These are phyloP conservation scores for Fusarium nanum DNA, from an alignment of 2,329 filamentous ascomycete species.

Conservation along the genomic window DNA sequence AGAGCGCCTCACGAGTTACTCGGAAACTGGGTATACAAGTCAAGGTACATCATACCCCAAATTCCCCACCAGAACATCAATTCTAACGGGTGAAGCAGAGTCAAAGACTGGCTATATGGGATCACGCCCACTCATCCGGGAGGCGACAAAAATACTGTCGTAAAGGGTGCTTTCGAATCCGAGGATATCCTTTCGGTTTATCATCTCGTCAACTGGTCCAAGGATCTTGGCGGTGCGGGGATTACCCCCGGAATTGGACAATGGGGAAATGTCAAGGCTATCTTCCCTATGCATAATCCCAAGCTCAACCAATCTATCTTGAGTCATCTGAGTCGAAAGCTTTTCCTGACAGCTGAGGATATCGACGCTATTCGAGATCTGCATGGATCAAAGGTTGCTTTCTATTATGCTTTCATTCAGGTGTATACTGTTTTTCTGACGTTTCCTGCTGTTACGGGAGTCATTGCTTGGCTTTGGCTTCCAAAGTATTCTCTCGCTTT, in stretches of 20 bases:
- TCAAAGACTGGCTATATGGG: conserved; percentile 81
- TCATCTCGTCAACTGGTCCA: conserved; percentile 71
- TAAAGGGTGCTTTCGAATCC: conserved; percentile 65
- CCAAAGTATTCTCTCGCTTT: conserved; percentile 78
- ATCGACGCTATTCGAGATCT: conserved; percentile 71
- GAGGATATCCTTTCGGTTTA: conserved; percentile 78
- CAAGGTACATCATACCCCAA: conserved; percentile 58
- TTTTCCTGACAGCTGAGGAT: conserved; percentile 62
- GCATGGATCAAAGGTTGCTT: conserved; percentile 76
- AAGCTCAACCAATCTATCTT: conserved; percentile 67
- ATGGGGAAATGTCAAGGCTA: conserved; percentile 70
- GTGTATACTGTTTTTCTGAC: conserved; percentile 78
- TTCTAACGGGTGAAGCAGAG: conserved; percentile 55
- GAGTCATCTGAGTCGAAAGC: conserved; percentile 64
- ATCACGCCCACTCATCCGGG: conserved; percentile 73
- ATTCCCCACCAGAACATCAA: rapidly evolving
- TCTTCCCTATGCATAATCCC: conserved; percentile 73
- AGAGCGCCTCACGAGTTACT: conserved; percentile 72
- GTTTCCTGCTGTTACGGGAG: conserved; percentile 75
- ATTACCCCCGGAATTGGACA: conserved; percentile 68
- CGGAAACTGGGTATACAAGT: conserved; percentile 74
- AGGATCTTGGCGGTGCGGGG: conserved; percentile 69
- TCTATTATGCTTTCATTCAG: conserved; percentile 87
- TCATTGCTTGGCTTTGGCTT: conserved; percentile 75
- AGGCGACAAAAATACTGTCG: conserved; percentile 62